Conservation (phyloP, 495 filamentous ascomycete genomes). For the Tirmania nivea region DNA sequence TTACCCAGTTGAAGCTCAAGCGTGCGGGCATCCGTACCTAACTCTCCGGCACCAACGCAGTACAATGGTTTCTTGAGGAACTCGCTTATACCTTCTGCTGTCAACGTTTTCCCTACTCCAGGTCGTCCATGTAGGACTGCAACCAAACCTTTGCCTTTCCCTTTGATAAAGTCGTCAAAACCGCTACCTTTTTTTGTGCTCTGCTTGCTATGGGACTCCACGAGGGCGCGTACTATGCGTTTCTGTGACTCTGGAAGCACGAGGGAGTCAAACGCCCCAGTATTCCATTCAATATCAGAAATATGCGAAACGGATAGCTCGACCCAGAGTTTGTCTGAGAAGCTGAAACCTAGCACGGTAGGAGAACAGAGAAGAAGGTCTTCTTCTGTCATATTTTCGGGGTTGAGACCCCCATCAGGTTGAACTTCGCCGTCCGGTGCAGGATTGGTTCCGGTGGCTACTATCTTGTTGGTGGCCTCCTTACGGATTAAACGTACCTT, state of each 20-base stretch:
- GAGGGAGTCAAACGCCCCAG: conserved; percentile 42
- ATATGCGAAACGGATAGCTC: conserved; percentile 50
- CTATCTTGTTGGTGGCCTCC: too few species aligned
- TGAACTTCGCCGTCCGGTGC: too few species aligned
- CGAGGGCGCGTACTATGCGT: conserved; percentile 47
- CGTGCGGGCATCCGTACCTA: conserved; percentile 57
- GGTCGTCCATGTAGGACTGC: conserved; percentile 42
- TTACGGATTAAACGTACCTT: conserved; percentile 5
- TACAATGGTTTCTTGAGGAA: conserved; percentile 65
- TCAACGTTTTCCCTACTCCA: conserved; percentile 75
- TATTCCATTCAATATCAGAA: conserved; percentile 47
- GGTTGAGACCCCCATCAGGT: conserved; percentile 1
- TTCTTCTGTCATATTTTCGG: conserved; percentile 19
- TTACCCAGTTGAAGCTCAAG: conserved; percentile 63
- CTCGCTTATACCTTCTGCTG: conserved; percentile 71
- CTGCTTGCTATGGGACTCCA: conserved; percentile 32
- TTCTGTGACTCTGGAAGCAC: conserved; percentile 47
- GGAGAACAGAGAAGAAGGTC: conserved; percentile 24
- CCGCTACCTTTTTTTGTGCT: conserved; percentile 4
- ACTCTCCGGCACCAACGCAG: conserved; percentile 61
- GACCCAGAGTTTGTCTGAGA: conserved; percentile 29
- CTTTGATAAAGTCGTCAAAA: conserved; percentile 19
- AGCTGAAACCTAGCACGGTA: conserved; percentile 25
- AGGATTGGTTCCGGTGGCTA: too few species aligned
- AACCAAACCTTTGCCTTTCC: conserved; percentile 48